phyloP scores from a whole-genome alignment of 495 filamentous ascomycete genomes.

The Neurospora tetrasperma region DNA sequence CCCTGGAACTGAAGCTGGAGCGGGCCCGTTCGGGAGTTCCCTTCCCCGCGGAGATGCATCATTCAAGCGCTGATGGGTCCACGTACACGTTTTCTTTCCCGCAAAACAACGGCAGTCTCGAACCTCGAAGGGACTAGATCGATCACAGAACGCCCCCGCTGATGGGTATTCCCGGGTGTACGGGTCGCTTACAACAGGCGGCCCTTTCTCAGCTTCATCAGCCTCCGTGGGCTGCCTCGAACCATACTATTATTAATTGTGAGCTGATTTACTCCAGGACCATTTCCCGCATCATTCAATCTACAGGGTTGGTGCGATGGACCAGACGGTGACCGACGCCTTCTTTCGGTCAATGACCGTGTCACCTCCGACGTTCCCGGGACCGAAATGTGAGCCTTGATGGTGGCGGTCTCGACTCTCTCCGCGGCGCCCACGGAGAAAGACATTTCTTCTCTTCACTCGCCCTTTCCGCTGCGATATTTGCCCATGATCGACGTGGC shows the following conservation, averaged over 20 bases:
- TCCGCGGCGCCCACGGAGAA: constrained; percentile 12
- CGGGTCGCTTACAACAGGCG: neutral
- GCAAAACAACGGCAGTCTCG: neutral
- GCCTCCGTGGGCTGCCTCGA: constrained; percentile 1
- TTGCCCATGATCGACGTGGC: neutral
- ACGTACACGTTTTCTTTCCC: neutral
- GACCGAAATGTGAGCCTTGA: neutral
- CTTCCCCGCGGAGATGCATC: constrained; percentile 17
- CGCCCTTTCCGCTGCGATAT: neutral
- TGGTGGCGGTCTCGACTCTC: neutral
- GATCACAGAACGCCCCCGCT: neutral
- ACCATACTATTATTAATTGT: constrained; percentile 14
- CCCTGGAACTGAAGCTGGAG: neutral
- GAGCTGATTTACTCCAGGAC: constrained; percentile 9
- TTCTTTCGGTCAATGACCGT: neutral
- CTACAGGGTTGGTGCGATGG: neutral
- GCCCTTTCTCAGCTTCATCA: neutral
- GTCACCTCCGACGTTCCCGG: neutral
- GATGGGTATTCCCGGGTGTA: neutral
- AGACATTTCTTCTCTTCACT: neutral
- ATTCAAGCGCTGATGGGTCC: neutral
- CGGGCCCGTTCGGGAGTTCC: constrained; percentile 5
- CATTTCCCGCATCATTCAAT: neutral
- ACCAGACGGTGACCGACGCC: neutral
- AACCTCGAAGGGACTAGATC: neutral